Evolutionary conservation across 768 basidiomycete genomes (phyloP).

Genomic region (Tubosaeta sp.): DNA sequence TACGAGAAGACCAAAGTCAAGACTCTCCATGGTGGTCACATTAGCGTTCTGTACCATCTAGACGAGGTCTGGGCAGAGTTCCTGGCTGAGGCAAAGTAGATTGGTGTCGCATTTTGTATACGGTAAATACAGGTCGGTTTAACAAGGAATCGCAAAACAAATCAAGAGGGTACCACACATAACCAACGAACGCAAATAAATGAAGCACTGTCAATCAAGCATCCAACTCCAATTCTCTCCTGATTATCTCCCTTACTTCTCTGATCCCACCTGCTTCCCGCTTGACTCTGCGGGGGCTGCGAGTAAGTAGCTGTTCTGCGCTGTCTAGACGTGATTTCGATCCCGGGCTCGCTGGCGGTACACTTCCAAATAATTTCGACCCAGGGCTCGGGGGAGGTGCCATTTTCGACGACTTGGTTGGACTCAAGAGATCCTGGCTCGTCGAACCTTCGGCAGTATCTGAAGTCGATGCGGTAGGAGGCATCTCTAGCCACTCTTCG

Average conservation of each 20-base stretch:
- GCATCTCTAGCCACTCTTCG: slow-evolving; percentile 51
- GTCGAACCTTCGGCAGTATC: slow-evolving; percentile 10
- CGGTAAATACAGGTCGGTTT: neutral
- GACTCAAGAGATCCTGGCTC: slow-evolving; percentile 26
- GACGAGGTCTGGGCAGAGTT: slow-evolving; percentile 44
- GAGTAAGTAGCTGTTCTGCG: slow-evolving; percentile 53
- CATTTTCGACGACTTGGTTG: slow-evolving; percentile 34
- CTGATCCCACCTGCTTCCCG: slow-evolving; percentile 69
- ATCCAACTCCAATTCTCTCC: slow-evolving; percentile 68
- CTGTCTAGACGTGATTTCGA: slow-evolving; percentile 51
- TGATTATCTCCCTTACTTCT: slow-evolving; percentile 77
- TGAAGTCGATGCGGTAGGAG: slow-evolving; percentile 21
- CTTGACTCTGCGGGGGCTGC: slow-evolving; percentile 72
- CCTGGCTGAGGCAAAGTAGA: slow-evolving; percentile 15
- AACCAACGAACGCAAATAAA: slow-evolving; percentile 17
- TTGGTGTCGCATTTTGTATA: neutral
- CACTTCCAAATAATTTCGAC: slow-evolving; percentile 25
- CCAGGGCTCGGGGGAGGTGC: slow-evolving; percentile 37
- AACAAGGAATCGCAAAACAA: slow-evolving; percentile 22
- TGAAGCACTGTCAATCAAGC: slow-evolving; percentile 39
- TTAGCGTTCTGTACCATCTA: slow-evolving; percentile 42
- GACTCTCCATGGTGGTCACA: slow-evolving; percentile 46
- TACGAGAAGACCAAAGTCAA: slow-evolving; percentile 43
- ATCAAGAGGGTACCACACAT: slow-evolving; percentile 21
- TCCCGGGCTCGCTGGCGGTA: slow-evolving; percentile 47